Conservation (phyloP, 2,329 filamentous ascomycete species). For the Cladophialophora psammophila region DNA sequence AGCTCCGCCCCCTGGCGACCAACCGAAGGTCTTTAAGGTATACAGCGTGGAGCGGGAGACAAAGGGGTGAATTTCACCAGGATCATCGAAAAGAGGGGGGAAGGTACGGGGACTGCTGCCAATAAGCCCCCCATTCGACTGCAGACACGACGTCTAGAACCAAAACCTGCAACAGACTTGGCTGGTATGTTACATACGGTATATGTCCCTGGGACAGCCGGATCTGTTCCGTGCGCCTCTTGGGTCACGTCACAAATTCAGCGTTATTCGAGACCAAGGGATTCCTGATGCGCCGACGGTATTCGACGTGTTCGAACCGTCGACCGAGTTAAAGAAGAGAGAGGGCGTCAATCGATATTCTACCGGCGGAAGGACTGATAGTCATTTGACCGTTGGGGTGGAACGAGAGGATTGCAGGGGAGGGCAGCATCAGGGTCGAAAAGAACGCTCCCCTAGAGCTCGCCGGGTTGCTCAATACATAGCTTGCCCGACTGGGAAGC, state of each 20-base stretch:
- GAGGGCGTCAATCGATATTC: background rate
- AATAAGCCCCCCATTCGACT: background rate
- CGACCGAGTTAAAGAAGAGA: background rate
- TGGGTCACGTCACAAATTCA: background rate
- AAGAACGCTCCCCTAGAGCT: background rate
- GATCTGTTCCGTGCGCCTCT: background rate
- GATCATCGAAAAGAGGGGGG: background rate
- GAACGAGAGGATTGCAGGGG: background rate
- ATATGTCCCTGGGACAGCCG: background rate
- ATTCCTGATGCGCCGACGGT: background rate
- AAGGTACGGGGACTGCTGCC: background rate
- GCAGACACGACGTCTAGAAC: background rate
- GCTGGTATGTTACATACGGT: background rate
- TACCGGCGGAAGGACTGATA: background rate
- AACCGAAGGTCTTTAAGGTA: constrained; percentile 30
- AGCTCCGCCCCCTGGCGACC: constrained; percentile 29
- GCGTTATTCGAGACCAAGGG: background rate
- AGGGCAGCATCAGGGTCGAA: background rate
- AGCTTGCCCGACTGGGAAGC: background rate
- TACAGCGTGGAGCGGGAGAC: constrained; percentile 29
- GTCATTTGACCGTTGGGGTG: background rate
- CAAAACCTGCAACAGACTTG: background rate
- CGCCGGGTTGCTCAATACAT: background rate
- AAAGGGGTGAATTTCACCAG: constrained; percentile 20
- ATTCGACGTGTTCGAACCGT: background rate